These are phyloP conservation scores for Mycosphaerella arachidis DNA, from an alignment of 2,329 filamentous ascomycete genomes.

Conservation along the genomic window DNA sequence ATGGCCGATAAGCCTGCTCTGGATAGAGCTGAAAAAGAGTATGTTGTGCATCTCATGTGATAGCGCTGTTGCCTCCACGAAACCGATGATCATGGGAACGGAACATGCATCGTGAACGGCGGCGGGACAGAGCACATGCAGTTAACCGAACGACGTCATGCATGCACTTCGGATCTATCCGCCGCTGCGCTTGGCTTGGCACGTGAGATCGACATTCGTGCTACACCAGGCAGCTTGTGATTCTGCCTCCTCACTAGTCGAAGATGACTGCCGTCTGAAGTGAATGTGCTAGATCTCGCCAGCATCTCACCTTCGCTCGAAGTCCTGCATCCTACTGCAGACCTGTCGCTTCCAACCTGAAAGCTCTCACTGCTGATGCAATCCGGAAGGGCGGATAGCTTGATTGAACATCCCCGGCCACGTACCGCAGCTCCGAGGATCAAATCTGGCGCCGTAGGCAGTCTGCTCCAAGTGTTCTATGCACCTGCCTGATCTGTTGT, in stretches of 20 bases:
- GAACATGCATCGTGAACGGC: background rate
- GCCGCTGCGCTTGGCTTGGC: background rate
- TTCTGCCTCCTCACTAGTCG: background rate
- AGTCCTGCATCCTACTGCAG: background rate
- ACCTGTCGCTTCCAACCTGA: background rate
- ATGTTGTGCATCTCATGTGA: constrained; percentile 4
- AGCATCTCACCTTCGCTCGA: background rate
- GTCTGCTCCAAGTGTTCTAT: background rate
- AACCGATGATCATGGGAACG: background rate
- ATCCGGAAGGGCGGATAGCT: background rate
- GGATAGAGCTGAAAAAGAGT: constrained; percentile 2
- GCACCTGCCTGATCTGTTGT: background rate
- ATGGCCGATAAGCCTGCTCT: background rate
- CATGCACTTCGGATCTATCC: background rate
- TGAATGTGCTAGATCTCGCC: background rate
- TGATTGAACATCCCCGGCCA: background rate
- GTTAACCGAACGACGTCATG: background rate
- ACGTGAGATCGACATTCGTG: background rate
- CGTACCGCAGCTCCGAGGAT: background rate
- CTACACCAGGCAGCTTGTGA: background rate
- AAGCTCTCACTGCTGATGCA: background rate
- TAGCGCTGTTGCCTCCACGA: background rate
- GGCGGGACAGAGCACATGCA: background rate
- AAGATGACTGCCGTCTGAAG: background rate
- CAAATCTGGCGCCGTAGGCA: background rate